Evolutionary conservation across 371 early-diverging fungal species (phyloP).

Genomic region (Conidiobolus incongruus): DNA sequence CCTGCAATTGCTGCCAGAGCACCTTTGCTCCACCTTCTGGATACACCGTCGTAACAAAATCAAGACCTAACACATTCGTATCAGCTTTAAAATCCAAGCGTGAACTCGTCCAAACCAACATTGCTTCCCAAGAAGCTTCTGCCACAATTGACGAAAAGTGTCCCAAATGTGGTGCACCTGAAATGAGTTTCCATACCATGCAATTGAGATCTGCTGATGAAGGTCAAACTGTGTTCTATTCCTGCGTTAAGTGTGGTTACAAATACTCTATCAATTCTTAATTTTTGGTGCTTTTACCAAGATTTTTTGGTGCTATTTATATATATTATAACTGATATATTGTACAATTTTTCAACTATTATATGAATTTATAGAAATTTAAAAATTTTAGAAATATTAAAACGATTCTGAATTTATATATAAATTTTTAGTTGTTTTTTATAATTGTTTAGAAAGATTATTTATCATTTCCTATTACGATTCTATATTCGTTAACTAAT

Average conservation of each 20-base stretch:
- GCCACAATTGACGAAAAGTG: constrained; percentile 91
- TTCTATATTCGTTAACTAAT: no score
- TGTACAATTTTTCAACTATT: no score
- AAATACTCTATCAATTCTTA: no score
- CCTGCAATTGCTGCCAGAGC: constrained; percentile 57
- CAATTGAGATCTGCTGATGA: constrained; percentile 99
- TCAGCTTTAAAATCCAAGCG: constrained; percentile 48
- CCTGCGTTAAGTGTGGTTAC: constrained; percentile 95
- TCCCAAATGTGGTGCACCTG: constrained; percentile 78
- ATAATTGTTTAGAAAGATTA: no score
- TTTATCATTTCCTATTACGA: no score
- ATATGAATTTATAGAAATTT: no score
- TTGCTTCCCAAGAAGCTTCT: constrained; percentile 27
- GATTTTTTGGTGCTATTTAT: no score
- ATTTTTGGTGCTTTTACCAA: no score
- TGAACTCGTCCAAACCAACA: constrained; percentile 32
- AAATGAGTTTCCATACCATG: constrained; percentile 97
- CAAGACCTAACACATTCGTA: constrained; percentile 51
- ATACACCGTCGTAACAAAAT: constrained; percentile 48
- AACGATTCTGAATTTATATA: no score
- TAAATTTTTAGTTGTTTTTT: no score
- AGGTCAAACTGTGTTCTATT: constrained; percentile 99
- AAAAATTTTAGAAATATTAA: no score
- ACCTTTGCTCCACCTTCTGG: constrained; percentile 6
- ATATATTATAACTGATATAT: no score